phyloP scores from a whole-genome alignment of 192 early-diverging fungal species.

The Rhizophlyctis rosea region DNA sequence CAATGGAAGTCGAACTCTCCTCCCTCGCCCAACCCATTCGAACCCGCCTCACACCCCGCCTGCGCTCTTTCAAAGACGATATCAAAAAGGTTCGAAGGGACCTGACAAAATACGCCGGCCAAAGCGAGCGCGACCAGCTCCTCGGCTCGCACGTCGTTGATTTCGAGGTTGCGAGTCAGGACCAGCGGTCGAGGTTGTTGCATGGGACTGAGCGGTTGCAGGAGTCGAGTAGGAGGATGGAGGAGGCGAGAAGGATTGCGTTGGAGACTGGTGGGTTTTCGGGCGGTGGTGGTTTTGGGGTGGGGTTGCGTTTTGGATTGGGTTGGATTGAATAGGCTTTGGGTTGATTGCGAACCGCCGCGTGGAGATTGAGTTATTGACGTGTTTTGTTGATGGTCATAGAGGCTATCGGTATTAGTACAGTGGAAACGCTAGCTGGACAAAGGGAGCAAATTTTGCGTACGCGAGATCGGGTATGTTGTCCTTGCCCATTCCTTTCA shows the following conservation, averaged over 20 bases:
- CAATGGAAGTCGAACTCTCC: conserved; percentile 92
- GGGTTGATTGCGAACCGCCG: too few relatives aligned
- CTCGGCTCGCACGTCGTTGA: conserved; percentile 37
- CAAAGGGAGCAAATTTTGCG: conserved; percentile 89
- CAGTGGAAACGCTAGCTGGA: conserved; percentile 74
- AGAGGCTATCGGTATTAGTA: conserved; percentile 81
- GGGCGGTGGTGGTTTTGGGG: not conserved
- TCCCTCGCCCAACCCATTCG: conserved; percentile 64
- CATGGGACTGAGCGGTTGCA: conserved; percentile 83
- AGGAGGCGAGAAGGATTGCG: conserved; percentile 84
- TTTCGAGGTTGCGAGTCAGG: conserved; percentile 54
- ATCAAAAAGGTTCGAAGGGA: conserved; percentile 77
- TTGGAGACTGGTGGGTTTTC: conserved; percentile 73
- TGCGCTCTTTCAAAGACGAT: conserved; percentile 74
- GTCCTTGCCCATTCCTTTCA: not conserved
- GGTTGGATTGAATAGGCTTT: too few relatives aligned
- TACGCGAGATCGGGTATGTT: conserved; percentile 73
- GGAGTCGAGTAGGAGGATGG: conserved; percentile 72
- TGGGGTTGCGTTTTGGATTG: not conserved
- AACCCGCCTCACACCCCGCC: conserved; percentile 61
- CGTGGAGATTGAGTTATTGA: too few relatives aligned
- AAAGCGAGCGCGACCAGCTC: conserved; percentile 45
- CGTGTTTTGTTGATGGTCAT: not conserved
- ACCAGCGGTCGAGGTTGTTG: conserved; percentile 74
- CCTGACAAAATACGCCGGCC: conserved; percentile 46